phyloP scores from a whole-genome alignment of 2,329 filamentous ascomycete species.

The Fusarium stilboides region DNA sequence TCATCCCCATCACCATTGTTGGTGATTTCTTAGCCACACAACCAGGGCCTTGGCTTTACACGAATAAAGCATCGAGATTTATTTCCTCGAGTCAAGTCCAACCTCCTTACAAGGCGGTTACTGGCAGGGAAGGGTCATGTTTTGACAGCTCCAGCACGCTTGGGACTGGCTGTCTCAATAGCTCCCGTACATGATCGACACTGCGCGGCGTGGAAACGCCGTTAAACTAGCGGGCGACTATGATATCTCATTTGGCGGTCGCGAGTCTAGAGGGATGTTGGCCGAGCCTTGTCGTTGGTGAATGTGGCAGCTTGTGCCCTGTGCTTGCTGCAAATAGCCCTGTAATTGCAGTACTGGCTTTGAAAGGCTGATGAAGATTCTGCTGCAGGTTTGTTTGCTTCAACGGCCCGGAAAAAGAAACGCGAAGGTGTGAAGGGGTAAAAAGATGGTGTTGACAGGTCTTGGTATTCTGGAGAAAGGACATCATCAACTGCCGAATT shows the following conservation, averaged over 20 bases:
- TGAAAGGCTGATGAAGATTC: constrained; percentile 5
- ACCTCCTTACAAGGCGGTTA: constrained; percentile 9
- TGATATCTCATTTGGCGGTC: not conserved
- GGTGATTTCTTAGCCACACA: constrained; percentile 1
- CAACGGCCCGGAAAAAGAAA: constrained; percentile 3
- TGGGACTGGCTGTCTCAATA: constrained; percentile 2
- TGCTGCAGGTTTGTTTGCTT: not conserved
- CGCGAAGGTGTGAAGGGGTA: not conserved
- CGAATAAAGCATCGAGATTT: constrained; percentile 3
- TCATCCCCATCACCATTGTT: constrained; percentile 13
- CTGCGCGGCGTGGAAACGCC: constrained; percentile 20
- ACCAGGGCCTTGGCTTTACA: not conserved
- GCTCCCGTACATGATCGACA: constrained; percentile 30
- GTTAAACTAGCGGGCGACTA: constrained; percentile 5
- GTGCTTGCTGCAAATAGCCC: constrained; percentile 16
- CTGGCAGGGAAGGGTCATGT: constrained; percentile 1
- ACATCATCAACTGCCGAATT: not conserved
- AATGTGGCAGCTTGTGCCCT: constrained; percentile 18
- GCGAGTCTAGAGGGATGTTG: not conserved
- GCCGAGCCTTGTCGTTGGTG: not conserved
- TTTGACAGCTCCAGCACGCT: constrained; percentile 9
- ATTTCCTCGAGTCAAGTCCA: not conserved
- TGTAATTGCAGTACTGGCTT: not conserved
- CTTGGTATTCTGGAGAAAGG: not conserved
- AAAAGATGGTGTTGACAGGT: constrained; percentile 2